Conservation (phyloP, 1,139 yeast genomes). For the Taphrina communis region DNA sequence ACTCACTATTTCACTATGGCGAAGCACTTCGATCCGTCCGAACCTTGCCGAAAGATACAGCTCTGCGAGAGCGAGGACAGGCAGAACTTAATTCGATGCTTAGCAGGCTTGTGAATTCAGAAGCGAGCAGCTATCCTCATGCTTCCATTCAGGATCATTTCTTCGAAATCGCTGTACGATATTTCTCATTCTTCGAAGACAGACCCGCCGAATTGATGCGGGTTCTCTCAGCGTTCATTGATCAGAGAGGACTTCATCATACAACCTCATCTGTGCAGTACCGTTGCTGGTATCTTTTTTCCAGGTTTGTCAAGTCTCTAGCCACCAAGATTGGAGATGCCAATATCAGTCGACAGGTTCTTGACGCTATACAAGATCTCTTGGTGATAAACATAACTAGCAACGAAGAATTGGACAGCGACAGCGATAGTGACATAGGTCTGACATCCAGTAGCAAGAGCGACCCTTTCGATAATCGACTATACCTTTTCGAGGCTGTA, state of each 20-base stretch:
- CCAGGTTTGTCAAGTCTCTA: conserved; percentile 77
- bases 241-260: conserved; percentile 81
- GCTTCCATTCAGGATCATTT: conserved; percentile 79
- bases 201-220: conserved; percentile 61
- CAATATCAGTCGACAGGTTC: conserved; percentile 56
- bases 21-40: conserved; percentile 66
- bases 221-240: conserved; percentile 76
- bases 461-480: conserved; percentile 75
- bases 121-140: conserved; percentile 57
- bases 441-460: conserved; percentile 61
- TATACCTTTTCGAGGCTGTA: conserved; percentile 79
- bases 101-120: conserved; percentile 63
- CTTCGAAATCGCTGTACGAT: conserved; percentile 84
- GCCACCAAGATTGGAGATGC: conserved; percentile 63
- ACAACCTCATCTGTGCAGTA: conserved; percentile 72
- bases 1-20: conserved; percentile 75
- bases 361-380: conserved; percentile 61
- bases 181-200: conserved; percentile 67
- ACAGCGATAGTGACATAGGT: conserved; percentile 54
- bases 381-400: conserved; percentile 59
- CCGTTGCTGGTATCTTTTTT: conserved; percentile 89
- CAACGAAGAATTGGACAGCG: conserved; percentile 51
- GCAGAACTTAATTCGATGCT: conserved; percentile 57
- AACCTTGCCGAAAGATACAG: conserved; percentile 39
- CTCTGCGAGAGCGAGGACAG: conserved; percentile 27